Base-by-base conservation (phyloP, 768 basidiomycete genomes). In the Boletellus sp. region DNA sequence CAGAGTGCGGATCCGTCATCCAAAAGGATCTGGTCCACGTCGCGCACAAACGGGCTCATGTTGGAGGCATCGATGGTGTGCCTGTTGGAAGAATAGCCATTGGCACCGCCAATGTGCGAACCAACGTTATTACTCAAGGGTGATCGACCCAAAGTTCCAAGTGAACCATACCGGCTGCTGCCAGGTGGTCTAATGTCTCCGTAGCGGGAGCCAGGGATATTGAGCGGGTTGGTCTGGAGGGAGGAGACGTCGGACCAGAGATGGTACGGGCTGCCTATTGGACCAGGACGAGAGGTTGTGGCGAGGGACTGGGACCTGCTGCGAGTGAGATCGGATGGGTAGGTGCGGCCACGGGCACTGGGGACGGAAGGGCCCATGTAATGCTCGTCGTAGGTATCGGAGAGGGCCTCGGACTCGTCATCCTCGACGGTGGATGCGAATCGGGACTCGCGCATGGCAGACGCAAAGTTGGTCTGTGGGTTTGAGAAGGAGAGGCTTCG, bases 41-140 rank as follows among this genome's bases (percentile, higher is more conserved):
- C 88, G 20, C 90, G 74, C n/a, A 88, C 80, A 63, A 93, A 92
- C 0, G 90, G 90, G 55, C 81, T 84, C 79, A 89, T 87, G 64
- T 91, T 92, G 26, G 87, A 86, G 36, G 80, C 68, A 67, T 90
- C 78, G 20, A 67, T 67, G 28, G 74, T 61, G 51, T 74, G 70
- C 54, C 68, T 68, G 57, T 54, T 71, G 48, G 72, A 70, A 67
- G 72, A 70, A 67, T 71, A 70, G 59, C 74, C 78, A 67, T 78
- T 80, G 60, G 72, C 69, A 51, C 65, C 63, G 58, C 72, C 72
- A 58, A 73, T 68, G 52, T 74, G 73, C 40, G 76, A 78, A 60
- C 78, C 78, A 54, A 72, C 66, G 53, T 70, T 68, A 55, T 77
- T 74, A 70, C 77, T 76, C 64, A 72, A 77, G 42, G 81, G 76